Percentiles rank a stretch among this genome's conserved stretches.
phyloP scores from a whole-genome alignment of 768 basidiomycete species.

The Imleria badia region DNA sequence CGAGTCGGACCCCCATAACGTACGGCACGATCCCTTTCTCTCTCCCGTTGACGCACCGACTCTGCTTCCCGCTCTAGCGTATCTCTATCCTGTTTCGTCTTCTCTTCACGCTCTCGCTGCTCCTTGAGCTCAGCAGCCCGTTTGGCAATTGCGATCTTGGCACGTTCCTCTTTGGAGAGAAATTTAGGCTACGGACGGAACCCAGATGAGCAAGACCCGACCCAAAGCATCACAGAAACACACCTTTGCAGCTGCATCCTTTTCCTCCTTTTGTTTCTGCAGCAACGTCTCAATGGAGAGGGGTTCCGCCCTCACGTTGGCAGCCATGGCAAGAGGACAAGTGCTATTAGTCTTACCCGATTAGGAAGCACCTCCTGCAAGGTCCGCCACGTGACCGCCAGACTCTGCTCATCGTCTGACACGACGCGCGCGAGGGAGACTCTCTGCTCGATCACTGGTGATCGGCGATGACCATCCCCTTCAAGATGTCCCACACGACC shows the following conservation, averaged over 20 bases:
- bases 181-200: conserved; percentile 75
- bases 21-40: conserved; percentile 33
- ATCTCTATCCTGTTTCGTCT: conserved; percentile 59
- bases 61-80: conserved; percentile 75
- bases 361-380: conserved; percentile 5
- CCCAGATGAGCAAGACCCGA: background rate
- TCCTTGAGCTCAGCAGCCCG: conserved; percentile 80
- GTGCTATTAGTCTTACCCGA: background rate
- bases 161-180: conserved; percentile 89
- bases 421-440: conserved; percentile 21
- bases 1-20: conserved; percentile 42
- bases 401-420: conserved; percentile 21
- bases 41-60: conserved; percentile 54
- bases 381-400: conserved; percentile 19
- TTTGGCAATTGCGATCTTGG: conserved; percentile 83
- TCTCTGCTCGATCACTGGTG: conserved; percentile 17
- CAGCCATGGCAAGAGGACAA: conserved; percentile 39
- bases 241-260: conserved; percentile 89
- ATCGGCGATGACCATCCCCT: conserved; percentile 18
- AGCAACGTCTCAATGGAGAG: conserved; percentile 87
- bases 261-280: conserved; percentile 84
- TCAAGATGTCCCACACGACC: conserved; percentile 10
- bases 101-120: conserved; percentile 66
- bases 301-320: conserved; percentile 52
- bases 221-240: conserved; percentile 3